phyloP scores from a whole-genome alignment of 83 land plant species.

The Diphasiastrum complanatum region DNA sequence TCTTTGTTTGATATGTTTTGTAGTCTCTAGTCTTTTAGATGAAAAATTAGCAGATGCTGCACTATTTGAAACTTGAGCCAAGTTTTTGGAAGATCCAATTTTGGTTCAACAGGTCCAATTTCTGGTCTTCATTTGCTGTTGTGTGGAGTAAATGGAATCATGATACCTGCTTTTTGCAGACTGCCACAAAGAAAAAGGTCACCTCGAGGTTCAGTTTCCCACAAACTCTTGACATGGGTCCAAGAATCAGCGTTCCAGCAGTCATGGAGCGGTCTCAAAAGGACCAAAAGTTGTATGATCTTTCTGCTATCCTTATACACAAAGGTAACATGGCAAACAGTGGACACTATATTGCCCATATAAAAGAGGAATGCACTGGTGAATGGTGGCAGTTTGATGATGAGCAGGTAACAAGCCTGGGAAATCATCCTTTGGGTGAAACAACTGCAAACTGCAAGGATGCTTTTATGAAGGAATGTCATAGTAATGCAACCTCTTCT shows the following conservation, averaged over 20 bases:
- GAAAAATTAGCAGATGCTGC: too few species aligned
- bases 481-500: neutral
- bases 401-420: slow-evolving; percentile 80
- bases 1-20: too few species aligned
- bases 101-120: too few species aligned
- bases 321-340: slow-evolving; percentile 84
- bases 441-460: too few species aligned
- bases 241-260: slow-evolving; percentile 30
- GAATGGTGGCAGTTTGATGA: slow-evolving; percentile 99
- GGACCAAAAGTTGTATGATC: slow-evolving; percentile 49
- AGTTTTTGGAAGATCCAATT: too few species aligned
- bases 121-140: neutral
- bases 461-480: too few species aligned
- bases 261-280: slow-evolving; percentile 18
- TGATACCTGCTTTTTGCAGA: slow-evolving; percentile 38
- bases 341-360: slow-evolving; percentile 95
- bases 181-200: slow-evolving; percentile 86
- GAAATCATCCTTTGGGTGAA: slow-evolving; percentile 77
- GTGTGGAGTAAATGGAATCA: too few species aligned
- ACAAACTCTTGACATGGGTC: slow-evolving; percentile 59
- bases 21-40: too few species aligned
- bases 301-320: slow-evolving; percentile 87
- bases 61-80: too few species aligned
- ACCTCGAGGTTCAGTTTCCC: slow-evolving; percentile 81
- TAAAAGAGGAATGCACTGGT: slow-evolving; percentile 74